These are phyloP conservation scores for Talaromyces ruber DNA, from an alignment of 495 filamentous ascomycete genomes.

Conservation along the genomic window DNA sequence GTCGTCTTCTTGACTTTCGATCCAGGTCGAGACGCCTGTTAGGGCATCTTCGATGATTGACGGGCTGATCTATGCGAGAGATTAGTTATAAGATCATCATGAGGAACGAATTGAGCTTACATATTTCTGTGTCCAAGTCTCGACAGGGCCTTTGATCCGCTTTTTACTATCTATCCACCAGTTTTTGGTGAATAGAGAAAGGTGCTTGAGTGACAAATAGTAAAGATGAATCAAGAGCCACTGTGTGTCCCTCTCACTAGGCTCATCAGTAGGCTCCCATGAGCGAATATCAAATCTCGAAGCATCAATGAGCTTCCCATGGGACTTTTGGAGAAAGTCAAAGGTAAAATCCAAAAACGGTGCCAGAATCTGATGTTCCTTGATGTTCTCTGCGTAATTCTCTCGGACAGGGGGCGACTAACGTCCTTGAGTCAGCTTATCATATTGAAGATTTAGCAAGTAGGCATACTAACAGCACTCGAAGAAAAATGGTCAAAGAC, in stretches of 20 bases:
- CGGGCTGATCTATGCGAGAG: slow-evolving; percentile 55
- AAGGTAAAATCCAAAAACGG: slow-evolving; percentile 71
- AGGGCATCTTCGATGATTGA: slow-evolving; percentile 66
- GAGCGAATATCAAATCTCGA: slow-evolving; percentile 58
- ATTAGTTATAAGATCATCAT: background rate
- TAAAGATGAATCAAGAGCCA: slow-evolving; percentile 83
- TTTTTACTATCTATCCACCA: slow-evolving; percentile 77
- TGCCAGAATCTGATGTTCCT: slow-evolving; percentile 58
- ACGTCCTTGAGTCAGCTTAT: slow-evolving; percentile 2
- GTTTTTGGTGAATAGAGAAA: slow-evolving; percentile 68
- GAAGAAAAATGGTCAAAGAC: slow-evolving; percentile 77
- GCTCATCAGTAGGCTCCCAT: slow-evolving; percentile 55
- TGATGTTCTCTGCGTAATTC: slow-evolving; percentile 69
- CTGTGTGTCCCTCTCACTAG: slow-evolving; percentile 58
- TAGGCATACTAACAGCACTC: slow-evolving; percentile 46
- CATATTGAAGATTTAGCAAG: background rate
- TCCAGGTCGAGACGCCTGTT: slow-evolving; percentile 65
- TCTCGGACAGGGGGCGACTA: slow-evolving; percentile 69
- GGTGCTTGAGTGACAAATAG: slow-evolving; percentile 66
- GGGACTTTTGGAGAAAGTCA: slow-evolving; percentile 68
- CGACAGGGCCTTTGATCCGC: slow-evolving; percentile 66
- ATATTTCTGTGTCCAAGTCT: slow-evolving; percentile 74
- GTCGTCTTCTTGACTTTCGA: slow-evolving; percentile 38
- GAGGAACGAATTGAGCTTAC: slow-evolving; percentile 18
- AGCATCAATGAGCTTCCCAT: slow-evolving; percentile 59